These are phyloP conservation scores for Emergomyces orientalis DNA, from an alignment of 2,329 filamentous ascomycete species.

Conservation along the genomic window DNA sequence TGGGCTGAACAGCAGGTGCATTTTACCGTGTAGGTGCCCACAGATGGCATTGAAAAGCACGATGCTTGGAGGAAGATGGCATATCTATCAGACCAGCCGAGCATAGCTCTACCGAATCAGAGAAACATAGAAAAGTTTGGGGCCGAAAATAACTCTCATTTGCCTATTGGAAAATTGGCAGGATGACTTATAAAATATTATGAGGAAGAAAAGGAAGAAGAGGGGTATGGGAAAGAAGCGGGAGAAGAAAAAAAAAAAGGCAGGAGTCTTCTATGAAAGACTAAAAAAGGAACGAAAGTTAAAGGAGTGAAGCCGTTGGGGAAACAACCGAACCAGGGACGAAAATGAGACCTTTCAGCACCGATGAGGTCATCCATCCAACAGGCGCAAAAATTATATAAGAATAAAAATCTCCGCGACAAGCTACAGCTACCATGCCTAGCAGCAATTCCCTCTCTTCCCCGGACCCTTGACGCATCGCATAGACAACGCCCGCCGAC, in stretches of 20 bases:
- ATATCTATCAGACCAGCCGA: background rate
- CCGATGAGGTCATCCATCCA: background rate
- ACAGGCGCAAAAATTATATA: background rate
- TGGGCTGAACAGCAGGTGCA: background rate
- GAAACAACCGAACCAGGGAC: background rate
- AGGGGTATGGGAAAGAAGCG: background rate
- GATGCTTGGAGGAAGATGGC: background rate
- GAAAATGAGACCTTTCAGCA: background rate
- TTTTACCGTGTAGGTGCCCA: too few relatives aligned
- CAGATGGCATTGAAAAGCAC: background rate
- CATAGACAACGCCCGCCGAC: background rate
- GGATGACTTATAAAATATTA: background rate
- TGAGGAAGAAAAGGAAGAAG: too few relatives aligned
- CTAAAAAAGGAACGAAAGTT: background rate
- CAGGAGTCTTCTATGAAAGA: background rate
- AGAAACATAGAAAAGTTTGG: background rate
- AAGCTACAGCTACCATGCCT: background rate
- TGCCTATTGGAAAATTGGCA: background rate
- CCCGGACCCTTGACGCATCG: background rate
- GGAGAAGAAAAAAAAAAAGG: background rate
- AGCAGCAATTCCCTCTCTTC: background rate
- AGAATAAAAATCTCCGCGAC: background rate
- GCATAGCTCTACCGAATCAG: background rate
- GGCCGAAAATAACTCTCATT: background rate
- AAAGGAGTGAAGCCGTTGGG: background rate